A percentile compares a stretch with the other conserved stretches of the same genome.
phyloP scores from a whole-genome alignment of 352 stramenopile genomes.

The Phytopythium kandeliae region DNA sequence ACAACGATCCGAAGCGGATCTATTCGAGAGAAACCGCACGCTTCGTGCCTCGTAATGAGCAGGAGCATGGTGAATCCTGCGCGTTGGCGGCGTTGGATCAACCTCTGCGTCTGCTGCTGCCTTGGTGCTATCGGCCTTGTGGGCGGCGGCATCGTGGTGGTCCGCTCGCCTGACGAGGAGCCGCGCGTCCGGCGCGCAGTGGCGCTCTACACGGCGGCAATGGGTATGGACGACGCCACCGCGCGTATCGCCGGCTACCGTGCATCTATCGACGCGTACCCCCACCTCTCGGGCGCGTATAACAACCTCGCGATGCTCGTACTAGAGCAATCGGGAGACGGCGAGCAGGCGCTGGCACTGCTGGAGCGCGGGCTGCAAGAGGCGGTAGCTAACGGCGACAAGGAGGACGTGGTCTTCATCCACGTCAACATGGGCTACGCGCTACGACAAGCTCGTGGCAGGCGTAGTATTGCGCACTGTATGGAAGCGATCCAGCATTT shows the following conservation, averaged over 20 bases:
- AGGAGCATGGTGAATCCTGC: neutral
- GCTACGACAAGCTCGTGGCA: conserved; percentile 16
- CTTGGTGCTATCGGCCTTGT: neutral
- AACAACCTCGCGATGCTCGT: conserved; percentile 79
- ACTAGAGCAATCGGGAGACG: conserved; percentile 13
- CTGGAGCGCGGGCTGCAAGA: conserved; percentile 34
- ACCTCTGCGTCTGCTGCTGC: neutral
- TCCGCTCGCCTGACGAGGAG: conserved; percentile 23
- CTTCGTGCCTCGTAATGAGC: too few relatives aligned
- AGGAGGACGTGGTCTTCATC: conserved; percentile 34
- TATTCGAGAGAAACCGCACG: too few relatives aligned
- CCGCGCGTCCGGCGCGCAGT: conserved; percentile 13
- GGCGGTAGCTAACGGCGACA: conserved; percentile 26
- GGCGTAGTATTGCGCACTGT: conserved; percentile 26
- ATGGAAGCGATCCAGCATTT: conserved; percentile 56
- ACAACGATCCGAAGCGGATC: neutral
- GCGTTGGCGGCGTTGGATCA: neutral
- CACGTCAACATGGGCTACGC: conserved; percentile 76
- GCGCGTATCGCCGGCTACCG: conserved; percentile 31
- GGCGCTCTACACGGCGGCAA: conserved; percentile 21
- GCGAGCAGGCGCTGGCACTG: conserved; percentile 26
- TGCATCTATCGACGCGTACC: conserved; percentile 41
- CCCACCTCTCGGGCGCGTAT: conserved; percentile 45
- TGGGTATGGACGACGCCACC: conserved; percentile 9
- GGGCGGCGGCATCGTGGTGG: neutral